Base-by-base conservation (phyloP, 805 yeast genomes). In the Nakazawaea peltata region DNA sequence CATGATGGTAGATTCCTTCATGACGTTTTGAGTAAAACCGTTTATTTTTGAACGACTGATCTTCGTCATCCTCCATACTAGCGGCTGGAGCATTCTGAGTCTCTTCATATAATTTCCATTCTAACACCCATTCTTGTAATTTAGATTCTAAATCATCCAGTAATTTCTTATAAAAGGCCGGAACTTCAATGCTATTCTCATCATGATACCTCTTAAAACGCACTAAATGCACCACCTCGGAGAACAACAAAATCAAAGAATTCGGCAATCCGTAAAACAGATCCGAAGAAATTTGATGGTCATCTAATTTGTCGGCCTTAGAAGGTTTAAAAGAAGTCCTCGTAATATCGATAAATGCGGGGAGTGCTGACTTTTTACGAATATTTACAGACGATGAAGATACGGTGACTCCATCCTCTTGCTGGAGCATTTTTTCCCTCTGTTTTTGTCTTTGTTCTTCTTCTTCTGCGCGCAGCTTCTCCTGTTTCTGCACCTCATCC, bases 181-280 rank as follows among this genome's bases (percentile, higher is more conserved):
- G 66, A 2, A 69, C 53, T 12, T 44, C 37, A 28, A 48, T 37
- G 7, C 50, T 44, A 23, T 47, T 51, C 29, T 62, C 65, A 29
- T 61, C 60, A 45, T 68, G 70, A 47, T 71, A 72, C 38, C 74
- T 68, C 39, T 76, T 80, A 40, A 75, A 70, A 34, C 88, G 65
- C 13, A 82, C 65, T 24, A 83, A 52, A 40, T 74, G 74, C 2
- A 81, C 85, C 12, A 82, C 77, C 42, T 81, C 84, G 39, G 81
- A 71, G 56, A 86, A 83, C 36, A 85, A 57, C 16, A 77, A 47
- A 37, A 84, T 78, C 28, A 86, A 60, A 2, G 94, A 81, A 48
- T 82, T 84, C 6, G 95, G 95, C 37, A 86, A 60, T 1, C 95
- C 95, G 51, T 83, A 85, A 33, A 85, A 61, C 0, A 88, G 83